Percentiles rank a stretch among this genome's conserved stretches.
Evolutionary conservation across 768 basidiomycete species (phyloP).

Genomic region (Lepiota subincarnata): DNA sequence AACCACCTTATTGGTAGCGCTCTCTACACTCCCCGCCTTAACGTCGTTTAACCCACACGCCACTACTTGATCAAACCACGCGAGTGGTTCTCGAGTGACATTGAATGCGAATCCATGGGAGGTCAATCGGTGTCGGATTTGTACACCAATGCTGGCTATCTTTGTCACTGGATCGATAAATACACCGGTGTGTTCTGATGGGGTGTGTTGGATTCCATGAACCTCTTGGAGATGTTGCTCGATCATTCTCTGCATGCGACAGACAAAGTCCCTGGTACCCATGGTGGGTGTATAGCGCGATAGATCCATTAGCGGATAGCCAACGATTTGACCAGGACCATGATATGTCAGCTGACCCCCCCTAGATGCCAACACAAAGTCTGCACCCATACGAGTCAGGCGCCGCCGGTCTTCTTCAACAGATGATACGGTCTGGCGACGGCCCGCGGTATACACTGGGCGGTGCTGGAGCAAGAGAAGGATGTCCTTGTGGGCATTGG

Average conservation of each 20-base stretch:
- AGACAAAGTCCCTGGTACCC: slow-evolving; percentile 79
- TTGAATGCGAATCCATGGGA: slow-evolving; percentile 95
- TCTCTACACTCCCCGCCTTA: slow-evolving; percentile 64
- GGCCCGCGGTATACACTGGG: slow-evolving; percentile 94
- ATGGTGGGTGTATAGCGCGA: slow-evolving; percentile 69
- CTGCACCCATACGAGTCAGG: slow-evolving; percentile 77
- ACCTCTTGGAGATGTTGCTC: slow-evolving; percentile 54
- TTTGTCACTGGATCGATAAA: slow-evolving; percentile 81
- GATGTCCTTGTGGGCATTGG: slow-evolving; percentile 49
- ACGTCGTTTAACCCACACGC: slow-evolving; percentile 91
- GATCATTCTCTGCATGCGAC: slow-evolving; percentile 71
- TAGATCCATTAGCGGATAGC: slow-evolving; percentile 91
- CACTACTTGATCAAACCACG: slow-evolving; percentile 85
- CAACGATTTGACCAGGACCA: slow-evolving; percentile 95
- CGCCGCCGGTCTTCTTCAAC: slow-evolving; percentile 56
- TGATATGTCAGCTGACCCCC: slow-evolving; percentile 97
- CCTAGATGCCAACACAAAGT: slow-evolving; percentile 76
- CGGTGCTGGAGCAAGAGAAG: slow-evolving; percentile 84
- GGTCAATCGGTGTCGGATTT: slow-evolving; percentile 91
- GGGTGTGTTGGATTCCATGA: slow-evolving; percentile 52
- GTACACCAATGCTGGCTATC: slow-evolving; percentile 93
- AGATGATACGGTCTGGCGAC: slow-evolving; percentile 68
- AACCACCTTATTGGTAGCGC: slow-evolving; percentile 34
- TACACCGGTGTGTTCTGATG: slow-evolving; percentile 86
- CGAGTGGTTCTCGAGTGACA: slow-evolving; percentile 71